Percentiles rank a stretch among this genome's conserved stretches.
These are phyloP conservation scores for Lipomyces lipofer DNA, from an alignment of 805 yeast species.

Conservation along the genomic window DNA sequence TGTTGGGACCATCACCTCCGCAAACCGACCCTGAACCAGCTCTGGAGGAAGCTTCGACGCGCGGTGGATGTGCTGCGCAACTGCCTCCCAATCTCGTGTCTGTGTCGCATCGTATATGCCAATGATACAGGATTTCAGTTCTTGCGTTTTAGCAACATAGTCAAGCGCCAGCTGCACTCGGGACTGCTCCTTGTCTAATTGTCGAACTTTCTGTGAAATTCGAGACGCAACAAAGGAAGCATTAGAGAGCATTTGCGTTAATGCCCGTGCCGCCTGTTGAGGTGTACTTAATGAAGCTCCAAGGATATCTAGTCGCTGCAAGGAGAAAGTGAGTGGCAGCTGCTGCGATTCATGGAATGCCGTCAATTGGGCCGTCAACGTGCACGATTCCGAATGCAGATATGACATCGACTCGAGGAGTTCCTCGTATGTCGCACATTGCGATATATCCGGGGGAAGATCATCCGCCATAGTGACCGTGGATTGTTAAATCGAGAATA, in stretches of 20 bases:
- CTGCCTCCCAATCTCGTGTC: slow-evolving; percentile 69
- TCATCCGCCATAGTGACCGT: slow-evolving; percentile 13
- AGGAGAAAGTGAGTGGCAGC: slow-evolving; percentile 22
- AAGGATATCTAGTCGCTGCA: slow-evolving; percentile 36
- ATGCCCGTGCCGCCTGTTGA: slow-evolving; percentile 57
- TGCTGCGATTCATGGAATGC: slow-evolving; percentile 11
- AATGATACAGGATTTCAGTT: slow-evolving; percentile 63
- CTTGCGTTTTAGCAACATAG: slow-evolving; percentile 65
- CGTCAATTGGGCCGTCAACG: slow-evolving; percentile 7
- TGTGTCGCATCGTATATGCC: slow-evolving; percentile 70
- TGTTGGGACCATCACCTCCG: slow-evolving; percentile 80
- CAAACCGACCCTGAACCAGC: slow-evolving; percentile 63
- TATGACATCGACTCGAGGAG: slow-evolving; percentile 8
- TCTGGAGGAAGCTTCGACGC: slow-evolving; percentile 57
- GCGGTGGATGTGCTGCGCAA: slow-evolving; percentile 58
- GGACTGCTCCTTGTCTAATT: slow-evolving; percentile 67
- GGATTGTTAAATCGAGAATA: too few relatives aligned
- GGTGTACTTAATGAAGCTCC: slow-evolving; percentile 37
- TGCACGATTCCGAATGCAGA: slow-evolving; percentile 15
- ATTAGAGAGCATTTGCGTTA: slow-evolving; percentile 54
- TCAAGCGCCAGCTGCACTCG: slow-evolving; percentile 61
- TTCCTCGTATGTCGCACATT: slow-evolving; percentile 24
- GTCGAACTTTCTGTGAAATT: slow-evolving; percentile 67
- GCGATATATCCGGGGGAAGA: slow-evolving; percentile 9
- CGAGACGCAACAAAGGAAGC: slow-evolving; percentile 66